These are phyloP conservation scores for Immersiella caudata DNA, from an alignment of 495 filamentous ascomycete species.

Conservation along the genomic window DNA sequence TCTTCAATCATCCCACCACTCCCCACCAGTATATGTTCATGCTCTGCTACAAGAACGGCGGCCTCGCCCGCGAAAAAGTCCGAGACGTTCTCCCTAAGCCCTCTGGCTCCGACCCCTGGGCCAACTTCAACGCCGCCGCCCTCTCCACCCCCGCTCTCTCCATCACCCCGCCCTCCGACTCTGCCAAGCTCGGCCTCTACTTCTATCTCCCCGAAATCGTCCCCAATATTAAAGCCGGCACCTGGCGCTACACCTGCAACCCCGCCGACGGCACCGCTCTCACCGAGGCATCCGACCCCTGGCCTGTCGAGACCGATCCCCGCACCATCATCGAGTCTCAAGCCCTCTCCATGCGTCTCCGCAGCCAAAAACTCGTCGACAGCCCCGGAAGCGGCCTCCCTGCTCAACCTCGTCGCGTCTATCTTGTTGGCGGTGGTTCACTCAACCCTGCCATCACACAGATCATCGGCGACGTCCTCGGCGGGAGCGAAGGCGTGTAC, in stretches of 20 bases:
- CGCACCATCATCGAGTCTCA: conserved; percentile 93
- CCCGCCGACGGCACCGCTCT: conserved; percentile 51
- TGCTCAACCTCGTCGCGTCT: conserved; percentile 84
- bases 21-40: conserved; percentile 93
- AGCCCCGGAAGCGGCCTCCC: conserved; percentile 60
- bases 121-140: conserved; percentile 71
- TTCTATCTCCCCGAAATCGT: conserved; percentile 97
- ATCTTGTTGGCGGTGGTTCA: conserved; percentile 89
- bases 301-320: conserved; percentile 63
- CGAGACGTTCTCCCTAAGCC: conserved; percentile 63
- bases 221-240: conserved; percentile 79
- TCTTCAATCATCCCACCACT: conserved; percentile 87
- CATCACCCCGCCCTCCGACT: conserved; percentile 53
- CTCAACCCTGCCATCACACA: conserved; percentile 84
- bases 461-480: conserved; percentile 82
- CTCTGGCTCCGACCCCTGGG: conserved; percentile 62
- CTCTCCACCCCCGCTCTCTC: conserved; percentile 68
- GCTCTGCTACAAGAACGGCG: conserved; percentile 99
- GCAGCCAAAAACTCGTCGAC: conserved; percentile 73
- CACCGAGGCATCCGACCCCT: conserved; percentile 45
- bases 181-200: conserved; percentile 83
- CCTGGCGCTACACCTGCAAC: conserved; percentile 78
- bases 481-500: conserved; percentile 86
- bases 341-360: conserved; percentile 83
- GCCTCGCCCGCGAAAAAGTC: conserved; percentile 85